These are phyloP conservation scores for Aspergillus baeticus DNA, from an alignment of 495 filamentous ascomycete genomes.

Conservation along the genomic window DNA sequence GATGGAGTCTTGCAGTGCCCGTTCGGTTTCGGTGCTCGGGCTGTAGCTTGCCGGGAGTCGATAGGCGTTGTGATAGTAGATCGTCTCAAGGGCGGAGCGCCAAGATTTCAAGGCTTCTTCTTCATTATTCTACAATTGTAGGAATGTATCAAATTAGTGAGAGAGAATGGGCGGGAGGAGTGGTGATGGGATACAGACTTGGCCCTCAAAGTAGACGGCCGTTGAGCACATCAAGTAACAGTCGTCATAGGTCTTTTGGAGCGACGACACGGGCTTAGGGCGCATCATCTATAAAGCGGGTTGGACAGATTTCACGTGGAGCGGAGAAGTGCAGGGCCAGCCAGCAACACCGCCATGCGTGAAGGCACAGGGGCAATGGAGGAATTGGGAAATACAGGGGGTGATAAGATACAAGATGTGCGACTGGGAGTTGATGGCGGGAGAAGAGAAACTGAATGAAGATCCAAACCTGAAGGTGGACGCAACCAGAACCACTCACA, in stretches of 20 bases:
- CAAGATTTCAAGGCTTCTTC: conserved; percentile 88
- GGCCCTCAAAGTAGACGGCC: conserved; percentile 90
- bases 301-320: conserved; percentile 1
- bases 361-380: conserved; percentile 5
- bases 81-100: conserved; percentile 86
- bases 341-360: conserved; percentile 21
- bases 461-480: too few relatives aligned
- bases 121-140: conserved; percentile 74
- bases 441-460: too few relatives aligned
- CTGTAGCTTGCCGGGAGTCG: conserved; percentile 65
- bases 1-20: conserved; percentile 75
- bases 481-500: background rate
- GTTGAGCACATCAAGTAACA: conserved; percentile 92
- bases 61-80: conserved; percentile 83
- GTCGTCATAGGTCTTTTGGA: conserved; percentile 98
- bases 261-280: conserved; percentile 70
- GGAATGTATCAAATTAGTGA: background rate
- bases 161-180: background rate
- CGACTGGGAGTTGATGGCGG: too few relatives aligned
- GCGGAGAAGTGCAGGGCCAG: conserved; percentile 21
- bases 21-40: conserved; percentile 82
- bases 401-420: background rate
- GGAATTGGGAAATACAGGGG: background rate
- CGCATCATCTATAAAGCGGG: conserved; percentile 63
- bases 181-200: conserved; percentile 50